A percentile compares a stretch with the other conserved stretches of the same genome.
Evolutionary conservation across 139 green algal genomes (phyloP).

Genomic region (Picochlorum costavermella): DNA sequence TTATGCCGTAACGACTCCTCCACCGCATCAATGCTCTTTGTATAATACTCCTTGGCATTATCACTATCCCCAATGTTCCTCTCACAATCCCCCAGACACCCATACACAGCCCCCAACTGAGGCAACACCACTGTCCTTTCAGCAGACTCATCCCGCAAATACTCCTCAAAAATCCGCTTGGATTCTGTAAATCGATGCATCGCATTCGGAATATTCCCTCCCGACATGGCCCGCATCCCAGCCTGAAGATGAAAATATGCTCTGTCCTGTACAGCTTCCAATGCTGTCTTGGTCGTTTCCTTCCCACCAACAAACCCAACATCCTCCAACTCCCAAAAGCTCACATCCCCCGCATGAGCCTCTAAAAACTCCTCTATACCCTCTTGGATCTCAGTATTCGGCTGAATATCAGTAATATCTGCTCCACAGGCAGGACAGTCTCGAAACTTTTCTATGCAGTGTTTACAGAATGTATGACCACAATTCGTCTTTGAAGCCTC

Average conservation of each 20-base stretch:
- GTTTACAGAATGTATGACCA: constrained; percentile 22
- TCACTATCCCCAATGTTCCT: constrained; percentile 6
- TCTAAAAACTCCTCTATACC: constrained; percentile 18
- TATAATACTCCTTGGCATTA: constrained; percentile 9
- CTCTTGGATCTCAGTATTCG: constrained; percentile 12
- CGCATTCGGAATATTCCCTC: constrained; percentile 10
- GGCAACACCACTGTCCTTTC: not conserved
- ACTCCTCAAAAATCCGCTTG: constrained; percentile 3
- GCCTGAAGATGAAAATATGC: constrained; percentile 27
- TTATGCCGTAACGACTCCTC: not conserved
- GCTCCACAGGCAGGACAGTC: constrained; percentile 29
- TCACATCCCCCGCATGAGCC: constrained; percentile 18
- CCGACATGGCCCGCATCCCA: constrained; percentile 18
- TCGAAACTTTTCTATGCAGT: constrained; percentile 11
- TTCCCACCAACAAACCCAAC: not conserved
- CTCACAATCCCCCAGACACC: constrained; percentile 31
- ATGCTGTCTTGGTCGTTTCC: not conserved
- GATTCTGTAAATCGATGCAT: constrained; percentile 11
- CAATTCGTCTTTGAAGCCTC: constrained; percentile 15
- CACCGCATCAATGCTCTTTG: constrained; percentile 9
- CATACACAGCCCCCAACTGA: constrained; percentile 18
- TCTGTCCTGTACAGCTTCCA: not conserved
- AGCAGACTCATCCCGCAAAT: not conserved
- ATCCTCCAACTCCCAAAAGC: constrained; percentile 22
- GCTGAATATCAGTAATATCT: constrained; percentile 8